Evolutionary conservation across 495 filamentous ascomycete genomes (phyloP).

Genomic region (Stereocaulon alpinum): DNA sequence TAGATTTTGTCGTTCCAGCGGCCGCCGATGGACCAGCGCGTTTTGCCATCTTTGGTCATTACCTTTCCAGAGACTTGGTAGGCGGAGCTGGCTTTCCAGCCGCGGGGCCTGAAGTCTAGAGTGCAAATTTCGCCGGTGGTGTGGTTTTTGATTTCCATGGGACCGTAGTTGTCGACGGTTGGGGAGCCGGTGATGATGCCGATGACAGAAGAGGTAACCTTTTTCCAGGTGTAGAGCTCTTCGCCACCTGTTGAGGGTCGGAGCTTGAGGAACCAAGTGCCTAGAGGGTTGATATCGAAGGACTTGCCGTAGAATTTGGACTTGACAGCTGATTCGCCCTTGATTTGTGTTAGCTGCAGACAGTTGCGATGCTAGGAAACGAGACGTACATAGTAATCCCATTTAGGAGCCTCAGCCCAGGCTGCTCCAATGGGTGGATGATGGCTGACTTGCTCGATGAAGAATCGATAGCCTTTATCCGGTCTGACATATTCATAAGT

Average conservation of each 20-base stretch:
- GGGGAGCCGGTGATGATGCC: constrained; percentile 96
- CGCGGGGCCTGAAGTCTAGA: constrained; percentile 91
- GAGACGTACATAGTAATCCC: constrained; percentile 66
- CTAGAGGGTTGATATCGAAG: constrained; percentile 92
- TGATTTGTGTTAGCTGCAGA: constrained; percentile 13
- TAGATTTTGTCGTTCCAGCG: constrained; percentile 98
- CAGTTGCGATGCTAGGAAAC: neutral
- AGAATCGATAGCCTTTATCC: constrained; percentile 95
- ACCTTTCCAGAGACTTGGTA: constrained; percentile 83
- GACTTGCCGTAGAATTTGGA: constrained; percentile 97
- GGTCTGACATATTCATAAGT: constrained; percentile 94
- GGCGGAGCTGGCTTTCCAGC: constrained; percentile 86
- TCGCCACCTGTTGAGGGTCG: constrained; percentile 69
- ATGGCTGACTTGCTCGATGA: constrained; percentile 97
- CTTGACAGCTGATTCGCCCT: constrained; percentile 88
- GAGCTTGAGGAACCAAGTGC: constrained; percentile 91
- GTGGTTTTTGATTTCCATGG: constrained; percentile 96
- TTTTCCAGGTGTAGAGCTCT: constrained; percentile 97
- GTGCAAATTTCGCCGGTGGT: constrained; percentile 82
- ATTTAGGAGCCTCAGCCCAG: constrained; percentile 83
- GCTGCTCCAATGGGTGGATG: constrained; percentile 93
- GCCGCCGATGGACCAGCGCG: constrained; percentile 81
- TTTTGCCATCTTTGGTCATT: constrained; percentile 58
- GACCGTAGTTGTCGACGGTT: constrained; percentile 94
- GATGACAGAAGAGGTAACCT: constrained; percentile 93